Evolutionary conservation across 208 protist species (phyloP).

Genomic region (Porcisia deanei): DNA sequence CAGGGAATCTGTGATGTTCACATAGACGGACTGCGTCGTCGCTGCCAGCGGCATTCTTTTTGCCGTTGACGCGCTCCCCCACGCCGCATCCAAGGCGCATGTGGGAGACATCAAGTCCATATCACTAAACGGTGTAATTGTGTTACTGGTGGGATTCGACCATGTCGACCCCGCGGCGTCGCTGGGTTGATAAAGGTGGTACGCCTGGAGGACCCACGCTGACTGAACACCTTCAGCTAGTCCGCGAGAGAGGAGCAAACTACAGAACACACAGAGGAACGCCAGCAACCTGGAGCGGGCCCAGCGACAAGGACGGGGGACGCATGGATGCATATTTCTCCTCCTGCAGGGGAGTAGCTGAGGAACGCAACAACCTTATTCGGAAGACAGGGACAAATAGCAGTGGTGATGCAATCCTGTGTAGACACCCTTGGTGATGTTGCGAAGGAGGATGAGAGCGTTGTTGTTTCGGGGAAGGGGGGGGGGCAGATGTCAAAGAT

Average conservation of each 20-base stretch:
- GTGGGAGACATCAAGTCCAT: not conserved
- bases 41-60: not conserved
- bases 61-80: not conserved
- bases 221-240: not conserved
- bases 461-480: not conserved
- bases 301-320: not conserved
- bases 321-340: not conserved
- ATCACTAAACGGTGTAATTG: not conserved
- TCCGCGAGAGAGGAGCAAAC: not conserved
- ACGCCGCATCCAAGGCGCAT: not conserved
- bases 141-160: not conserved
- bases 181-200: slow-evolving; percentile 14
- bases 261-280: not conserved
- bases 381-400: not conserved
- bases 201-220: slow-evolving; percentile 12
- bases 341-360: not conserved
- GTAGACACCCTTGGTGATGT: not conserved
- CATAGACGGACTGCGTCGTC: slow-evolving; percentile 9
- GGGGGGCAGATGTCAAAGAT: no score
- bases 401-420: not conserved
- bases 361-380: not conserved
- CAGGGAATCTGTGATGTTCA: not conserved
- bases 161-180: not conserved
- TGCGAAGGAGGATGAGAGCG: not conserved
- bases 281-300: not conserved